Conservation (phyloP, 2,329 filamentous ascomycete species). For the Neurospora sp. region DNA sequence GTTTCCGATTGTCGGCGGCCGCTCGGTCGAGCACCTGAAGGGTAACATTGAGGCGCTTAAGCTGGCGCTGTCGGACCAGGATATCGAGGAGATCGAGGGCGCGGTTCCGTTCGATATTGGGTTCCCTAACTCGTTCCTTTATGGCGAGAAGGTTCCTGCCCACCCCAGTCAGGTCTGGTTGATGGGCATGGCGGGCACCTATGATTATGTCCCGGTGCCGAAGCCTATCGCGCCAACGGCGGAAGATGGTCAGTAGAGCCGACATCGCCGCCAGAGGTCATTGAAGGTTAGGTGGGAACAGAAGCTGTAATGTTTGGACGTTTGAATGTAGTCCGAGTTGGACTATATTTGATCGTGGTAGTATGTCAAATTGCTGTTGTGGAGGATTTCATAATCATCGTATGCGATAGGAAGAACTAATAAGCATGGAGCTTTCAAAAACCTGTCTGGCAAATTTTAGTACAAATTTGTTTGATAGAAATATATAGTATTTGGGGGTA, state of each 20-base stretch:
- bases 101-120: constrained; percentile 54
- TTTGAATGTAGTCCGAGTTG: not conserved
- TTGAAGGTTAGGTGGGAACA: not conserved
- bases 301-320: not conserved
- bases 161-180: constrained; percentile 34
- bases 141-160: constrained; percentile 27
- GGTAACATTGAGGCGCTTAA: constrained; percentile 60
- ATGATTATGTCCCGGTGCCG: constrained; percentile 39
- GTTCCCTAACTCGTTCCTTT: constrained; percentile 56
- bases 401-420: not conserved
- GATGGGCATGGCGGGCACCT: constrained; percentile 35
- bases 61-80: constrained; percentile 47
- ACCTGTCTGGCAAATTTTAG: not conserved
- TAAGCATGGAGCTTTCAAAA: not conserved
- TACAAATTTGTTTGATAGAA: not conserved
- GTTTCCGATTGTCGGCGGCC: constrained; percentile 63
- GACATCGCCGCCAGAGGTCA: constrained; percentile 11
- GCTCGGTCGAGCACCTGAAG: constrained; percentile 60
- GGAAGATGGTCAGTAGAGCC: constrained; percentile 33
- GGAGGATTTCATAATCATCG: not conserved
- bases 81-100: constrained; percentile 57
- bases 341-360: not conserved
- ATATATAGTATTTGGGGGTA: not conserved
- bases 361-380: not conserved
- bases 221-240: constrained; percentile 31